Evolutionary conservation across 1,139 yeast species (phyloP).

Genomic region (Nadsonia commutata): DNA sequence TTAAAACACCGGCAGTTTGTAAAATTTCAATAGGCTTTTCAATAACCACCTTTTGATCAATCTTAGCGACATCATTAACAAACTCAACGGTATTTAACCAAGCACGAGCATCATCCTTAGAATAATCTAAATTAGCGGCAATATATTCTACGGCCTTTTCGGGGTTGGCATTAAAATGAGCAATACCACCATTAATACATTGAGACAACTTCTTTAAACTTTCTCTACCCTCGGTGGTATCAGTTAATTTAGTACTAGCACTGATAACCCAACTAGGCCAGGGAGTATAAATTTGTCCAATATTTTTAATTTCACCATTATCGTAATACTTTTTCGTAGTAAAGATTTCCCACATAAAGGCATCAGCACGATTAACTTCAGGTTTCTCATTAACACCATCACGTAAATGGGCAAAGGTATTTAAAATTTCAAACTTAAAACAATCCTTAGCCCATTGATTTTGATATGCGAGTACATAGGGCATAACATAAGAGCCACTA

Average conservation of each 20-base stretch:
- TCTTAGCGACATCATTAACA: slow-evolving; percentile 31
- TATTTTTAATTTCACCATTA: slow-evolving; percentile 56
- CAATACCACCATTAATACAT: slow-evolving; percentile 53
- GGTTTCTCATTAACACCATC: slow-evolving; percentile 52
- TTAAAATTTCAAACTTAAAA: slow-evolving; percentile 38
- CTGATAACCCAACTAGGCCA: slow-evolving; percentile 93
- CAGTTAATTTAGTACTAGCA: slow-evolving; percentile 28
- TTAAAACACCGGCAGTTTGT: slow-evolving; percentile 42
- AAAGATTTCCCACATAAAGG: slow-evolving; percentile 93
- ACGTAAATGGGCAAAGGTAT: slow-evolving; percentile 61
- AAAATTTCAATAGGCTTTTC: slow-evolving; percentile 46
- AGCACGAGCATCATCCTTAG: slow-evolving; percentile 57
- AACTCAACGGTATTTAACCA: slow-evolving; percentile 73
- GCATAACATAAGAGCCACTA: slow-evolving; percentile 83
- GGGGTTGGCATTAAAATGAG: slow-evolving; percentile 41
- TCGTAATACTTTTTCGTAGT: slow-evolving; percentile 80
- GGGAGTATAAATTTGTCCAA: slow-evolving; percentile 85
- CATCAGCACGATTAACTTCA: slow-evolving; percentile 39
- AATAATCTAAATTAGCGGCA: slow-evolving; percentile 53
- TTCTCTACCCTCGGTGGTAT: slow-evolving; percentile 15
- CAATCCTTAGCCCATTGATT: slow-evolving; percentile 27
- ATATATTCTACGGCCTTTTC: slow-evolving; percentile 59
- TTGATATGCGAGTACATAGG: slow-evolving; percentile 64
- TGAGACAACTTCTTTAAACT: slow-evolving; percentile 31
- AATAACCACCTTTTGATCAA: slow-evolving; percentile 40